A percentile compares a stretch with the other conserved stretches of the same genome.
Conservation (phyloP, 306 rosid genomes). For the Gillenia trifoliata region DNA sequence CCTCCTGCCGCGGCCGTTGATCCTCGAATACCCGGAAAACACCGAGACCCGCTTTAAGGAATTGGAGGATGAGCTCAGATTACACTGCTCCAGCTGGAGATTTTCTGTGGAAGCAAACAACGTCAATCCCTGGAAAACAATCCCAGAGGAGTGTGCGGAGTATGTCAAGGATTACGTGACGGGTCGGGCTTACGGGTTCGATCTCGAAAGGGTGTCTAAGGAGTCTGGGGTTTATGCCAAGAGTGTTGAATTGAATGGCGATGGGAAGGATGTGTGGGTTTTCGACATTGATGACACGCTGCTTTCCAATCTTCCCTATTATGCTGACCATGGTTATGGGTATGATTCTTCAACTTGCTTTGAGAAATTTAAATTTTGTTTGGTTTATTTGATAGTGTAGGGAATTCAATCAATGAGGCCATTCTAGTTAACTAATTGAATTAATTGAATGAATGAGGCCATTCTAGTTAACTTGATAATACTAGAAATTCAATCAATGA, state of each 20-base stretch:
- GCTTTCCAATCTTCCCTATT: constrained; percentile 87
- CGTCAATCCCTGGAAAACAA: constrained; percentile 56
- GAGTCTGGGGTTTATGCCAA: constrained; percentile 57
- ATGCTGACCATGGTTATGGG: constrained; percentile 74
- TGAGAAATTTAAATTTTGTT: neutral
- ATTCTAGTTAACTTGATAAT: neutral
- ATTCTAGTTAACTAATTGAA: too few species aligned
- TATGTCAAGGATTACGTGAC: constrained; percentile 60
- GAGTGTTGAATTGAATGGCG: constrained; percentile 41
- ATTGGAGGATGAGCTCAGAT: constrained; percentile 29
- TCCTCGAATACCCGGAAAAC: constrained; percentile 41
- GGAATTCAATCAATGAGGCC: neutral
- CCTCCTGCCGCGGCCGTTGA: constrained; percentile 49
- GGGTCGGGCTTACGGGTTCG: constrained; percentile 48
- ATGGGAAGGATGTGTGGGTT: constrained; percentile 80
- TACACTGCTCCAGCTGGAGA: constrained; percentile 74
- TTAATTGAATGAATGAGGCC: neutral
- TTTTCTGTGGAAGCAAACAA: constrained; percentile 80
- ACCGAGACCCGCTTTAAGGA: constrained; percentile 19
- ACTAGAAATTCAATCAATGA: neutral
- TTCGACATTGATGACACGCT: constrained; percentile 88
- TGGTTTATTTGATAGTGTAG: neutral
- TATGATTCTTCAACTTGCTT: constrained; percentile 16
- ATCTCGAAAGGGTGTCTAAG: constrained; percentile 50
- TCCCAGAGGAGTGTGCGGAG: constrained; percentile 56